Evolutionary conservation across 1,139 yeast genomes (phyloP).

Genomic region (Dujonia santamariae): DNA sequence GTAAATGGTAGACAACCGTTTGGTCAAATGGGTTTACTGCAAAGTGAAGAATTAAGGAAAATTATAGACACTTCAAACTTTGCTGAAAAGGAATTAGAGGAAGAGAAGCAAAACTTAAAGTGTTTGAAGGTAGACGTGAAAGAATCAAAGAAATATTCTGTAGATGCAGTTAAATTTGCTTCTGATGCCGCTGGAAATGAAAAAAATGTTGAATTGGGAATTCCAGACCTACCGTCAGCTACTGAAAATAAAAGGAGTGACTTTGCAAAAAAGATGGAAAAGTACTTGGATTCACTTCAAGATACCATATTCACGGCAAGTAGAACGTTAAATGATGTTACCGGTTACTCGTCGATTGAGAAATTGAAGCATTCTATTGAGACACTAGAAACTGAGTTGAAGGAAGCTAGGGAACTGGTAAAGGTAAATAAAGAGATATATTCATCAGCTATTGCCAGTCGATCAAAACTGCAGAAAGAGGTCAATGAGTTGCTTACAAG

Average conservation of each 20-base stretch:
- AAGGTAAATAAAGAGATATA: constrained; percentile 51
- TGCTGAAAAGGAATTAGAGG: constrained; percentile 10
- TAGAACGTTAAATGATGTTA: constrained; percentile 77
- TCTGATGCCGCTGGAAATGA: constrained; percentile 9
- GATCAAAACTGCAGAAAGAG: constrained; percentile 77
- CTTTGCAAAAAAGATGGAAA: constrained; percentile 37
- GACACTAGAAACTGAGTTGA: constrained; percentile 45
- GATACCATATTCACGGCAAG: constrained; percentile 69
- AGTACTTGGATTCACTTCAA: constrained; percentile 61
- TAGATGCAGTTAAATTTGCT: not conserved
- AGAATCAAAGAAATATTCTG: not conserved
- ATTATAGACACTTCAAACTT: constrained; percentile 23
- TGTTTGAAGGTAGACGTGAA: constrained; percentile 7
- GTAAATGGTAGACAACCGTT: constrained; percentile 1
- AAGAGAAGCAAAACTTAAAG: constrained; percentile 5
- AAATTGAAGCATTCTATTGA: constrained; percentile 62
- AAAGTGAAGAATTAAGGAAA: constrained; percentile 9
- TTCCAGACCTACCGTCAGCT: constrained; percentile 29
- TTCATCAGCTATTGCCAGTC: constrained; percentile 57
- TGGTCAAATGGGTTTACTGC: constrained; percentile 1
- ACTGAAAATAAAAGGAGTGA: constrained; percentile 20
- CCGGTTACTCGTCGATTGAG: constrained; percentile 88
- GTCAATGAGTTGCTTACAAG: constrained; percentile 86
- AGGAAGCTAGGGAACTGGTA: constrained; percentile 47
- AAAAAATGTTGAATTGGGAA: constrained; percentile 10